Evolutionary conservation across 2,329 filamentous ascomycete genomes (phyloP), one percentile per base, ranked within the genome.

Genomic region (Apiospora malaysiana): DNA sequence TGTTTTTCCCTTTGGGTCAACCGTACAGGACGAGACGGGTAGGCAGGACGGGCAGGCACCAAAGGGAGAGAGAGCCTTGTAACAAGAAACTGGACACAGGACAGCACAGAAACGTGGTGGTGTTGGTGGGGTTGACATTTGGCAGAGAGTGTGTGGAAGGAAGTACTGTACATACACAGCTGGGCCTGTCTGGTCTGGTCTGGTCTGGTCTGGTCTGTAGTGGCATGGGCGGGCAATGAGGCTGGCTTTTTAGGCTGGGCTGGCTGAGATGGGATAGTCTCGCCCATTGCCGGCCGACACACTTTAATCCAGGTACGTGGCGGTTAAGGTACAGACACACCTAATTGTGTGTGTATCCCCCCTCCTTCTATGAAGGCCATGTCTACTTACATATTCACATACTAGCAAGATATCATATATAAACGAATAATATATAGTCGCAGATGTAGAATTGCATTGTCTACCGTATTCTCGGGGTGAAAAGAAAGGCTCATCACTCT

Each of bases 291-390:
- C 51, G 51, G 27, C 51, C 27, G 51, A 37, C 51, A 59, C 27
- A 59, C 51, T 59, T 59, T 37, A 59, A 59, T 59, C 51, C 51
- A 59, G 51, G 51, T 59, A 59, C 51, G 51, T 59, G 51, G 51
- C 51, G 51, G 51, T 59, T 37, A 59, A 59, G 51, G 51, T 59
- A 59, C 51, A 59, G 25, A 37, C 27, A 18, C 25, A 32, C 51
- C 16, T 18, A 32, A 21, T 25, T 32, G 25, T 18, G 43, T 21
- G 32, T 32, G 32, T 32, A 6, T 32, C 32, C 32, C 43, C 43
- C 43, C 43, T 21, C 43, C 4, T 46, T 42, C 40, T 9, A 42
- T 42, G 40, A 42, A 42, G 5, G 40, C 8, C 40, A 42, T 42
- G 32, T 32, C 32, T 32, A 32, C 32, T 32, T 32, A 32, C 32